These are phyloP conservation scores for Stagonosporopsis rhizophila DNA, from an alignment of 2,329 filamentous ascomycete species.

Conservation along the genomic window DNA sequence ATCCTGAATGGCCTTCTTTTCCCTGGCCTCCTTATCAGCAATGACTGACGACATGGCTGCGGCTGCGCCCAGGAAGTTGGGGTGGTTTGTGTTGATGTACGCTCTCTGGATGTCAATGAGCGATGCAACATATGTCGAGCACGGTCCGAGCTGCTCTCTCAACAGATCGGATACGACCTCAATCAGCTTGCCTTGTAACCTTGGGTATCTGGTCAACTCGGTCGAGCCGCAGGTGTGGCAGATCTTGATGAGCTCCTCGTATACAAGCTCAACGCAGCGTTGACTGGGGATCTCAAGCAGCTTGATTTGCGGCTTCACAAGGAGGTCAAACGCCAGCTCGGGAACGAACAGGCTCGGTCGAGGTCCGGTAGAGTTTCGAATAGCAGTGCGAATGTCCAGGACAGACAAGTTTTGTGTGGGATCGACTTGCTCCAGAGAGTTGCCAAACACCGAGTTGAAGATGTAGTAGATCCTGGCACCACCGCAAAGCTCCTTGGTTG, in stretches of 20 bases:
- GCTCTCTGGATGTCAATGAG: constrained; percentile 96
- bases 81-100: constrained; percentile 99
- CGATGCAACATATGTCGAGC: constrained; percentile 91
- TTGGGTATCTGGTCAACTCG: constrained; percentile 88
- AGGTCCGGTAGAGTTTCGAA: constrained; percentile 96
- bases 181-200: constrained; percentile 94
- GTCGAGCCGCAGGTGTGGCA: constrained; percentile 98
- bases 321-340: constrained; percentile 94
- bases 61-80: constrained; percentile 95
- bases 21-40: constrained; percentile 90
- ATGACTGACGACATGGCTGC: constrained; percentile 98
- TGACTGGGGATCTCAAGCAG: constrained; percentile 93
- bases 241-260: constrained; percentile 99
- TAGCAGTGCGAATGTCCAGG: constrained; percentile 93
- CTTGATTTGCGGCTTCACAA: constrained; percentile 99
- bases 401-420: constrained; percentile 94
- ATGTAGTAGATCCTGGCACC: constrained; percentile 98
- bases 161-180: constrained; percentile 97
- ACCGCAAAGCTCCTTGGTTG: constrained; percentile 95
- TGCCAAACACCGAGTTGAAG: constrained; percentile 98
- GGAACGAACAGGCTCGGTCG: constrained; percentile 95
- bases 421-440: constrained; percentile 93
- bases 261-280: constrained; percentile 95
- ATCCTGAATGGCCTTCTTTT: constrained; percentile 79
- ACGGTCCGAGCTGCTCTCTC: constrained; percentile 87